Conservation (phyloP, 805 yeast genomes). For the Priceomyces haplophilus region DNA sequence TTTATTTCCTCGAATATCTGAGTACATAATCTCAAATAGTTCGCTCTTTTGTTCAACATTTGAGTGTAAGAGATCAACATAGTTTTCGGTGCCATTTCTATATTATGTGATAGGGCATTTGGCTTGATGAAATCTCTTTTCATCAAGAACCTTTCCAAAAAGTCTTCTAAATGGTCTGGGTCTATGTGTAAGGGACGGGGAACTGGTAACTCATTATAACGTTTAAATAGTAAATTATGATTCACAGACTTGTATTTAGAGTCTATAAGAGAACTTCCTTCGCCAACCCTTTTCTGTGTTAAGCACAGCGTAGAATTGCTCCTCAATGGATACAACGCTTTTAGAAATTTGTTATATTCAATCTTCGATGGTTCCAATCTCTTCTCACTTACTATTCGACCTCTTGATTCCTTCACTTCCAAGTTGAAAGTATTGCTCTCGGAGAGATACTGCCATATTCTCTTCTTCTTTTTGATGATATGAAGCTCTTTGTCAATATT, state of each 20-base stretch:
- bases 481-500: not conserved
- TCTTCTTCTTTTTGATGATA: not conserved
- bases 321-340: conserved; percentile 18
- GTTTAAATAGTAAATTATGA: conserved; percentile 22
- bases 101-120: conserved; percentile 12
- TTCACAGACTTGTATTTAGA: conserved; percentile 19
- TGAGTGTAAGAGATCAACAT: conserved; percentile 14
- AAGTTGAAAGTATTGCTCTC: not conserved
- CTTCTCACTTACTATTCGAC: not conserved
- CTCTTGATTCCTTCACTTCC: not conserved
- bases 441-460: conserved; percentile 3
- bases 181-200: conserved; percentile 25
- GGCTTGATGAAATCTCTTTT: conserved; percentile 27
- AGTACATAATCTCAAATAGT: conserved; percentile 19
- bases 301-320: conserved; percentile 3
- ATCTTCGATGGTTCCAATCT: conserved; percentile 5
- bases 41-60: conserved; percentile 17
- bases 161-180: conserved; percentile 25
- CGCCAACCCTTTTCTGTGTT: not conserved
- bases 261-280: conserved; percentile 7
- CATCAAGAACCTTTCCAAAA: conserved; percentile 22
- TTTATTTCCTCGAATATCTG: conserved; percentile 28
- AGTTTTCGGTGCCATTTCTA: conserved; percentile 3
- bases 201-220: conserved; percentile 24
- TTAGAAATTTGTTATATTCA: conserved; percentile 12